A percentile compares a stretch with the other conserved stretches of the same genome.
phyloP scores from a whole-genome alignment of 148 eudicot species.

The Rhododendron griersonianum region DNA sequence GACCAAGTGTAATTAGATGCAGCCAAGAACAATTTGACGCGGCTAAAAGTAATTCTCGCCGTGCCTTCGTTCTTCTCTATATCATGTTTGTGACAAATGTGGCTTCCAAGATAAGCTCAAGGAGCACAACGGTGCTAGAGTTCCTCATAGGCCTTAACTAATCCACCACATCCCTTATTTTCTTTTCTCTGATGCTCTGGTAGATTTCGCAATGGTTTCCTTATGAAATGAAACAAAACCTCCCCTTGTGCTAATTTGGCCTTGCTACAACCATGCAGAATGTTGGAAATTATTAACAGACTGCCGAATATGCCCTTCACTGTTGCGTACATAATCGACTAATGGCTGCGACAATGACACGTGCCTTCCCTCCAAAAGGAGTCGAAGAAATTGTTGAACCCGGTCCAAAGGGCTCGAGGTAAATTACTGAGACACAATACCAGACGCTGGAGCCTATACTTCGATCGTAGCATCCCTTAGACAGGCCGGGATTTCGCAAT shows the following conservation, averaged over 20 bases:
- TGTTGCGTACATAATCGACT: conserved; percentile 82
- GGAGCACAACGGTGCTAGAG: no score
- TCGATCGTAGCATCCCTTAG: neutral
- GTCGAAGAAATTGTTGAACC: conserved; percentile 51
- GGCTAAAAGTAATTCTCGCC: no score
- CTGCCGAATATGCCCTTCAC: conserved; percentile 61
- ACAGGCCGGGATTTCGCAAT: no score
- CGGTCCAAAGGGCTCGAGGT: conserved; percentile 55
- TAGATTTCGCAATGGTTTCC: neutral
- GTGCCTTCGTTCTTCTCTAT: no score
- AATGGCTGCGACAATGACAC: conserved; percentile 59
- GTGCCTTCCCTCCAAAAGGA: conserved; percentile 70
- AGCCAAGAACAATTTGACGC: no score
- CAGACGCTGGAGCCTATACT: conserved; percentile 38
- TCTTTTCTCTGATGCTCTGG: no score
- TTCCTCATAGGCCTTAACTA: no score
- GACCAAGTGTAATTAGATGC: no score
- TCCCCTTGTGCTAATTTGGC: neutral
- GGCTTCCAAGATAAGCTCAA: no score
- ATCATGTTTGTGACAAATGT: no score
- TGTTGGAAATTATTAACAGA: conserved; percentile 1
- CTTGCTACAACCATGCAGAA: conserved; percentile 33
- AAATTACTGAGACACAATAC: conserved; percentile 66
- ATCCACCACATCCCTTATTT: no score
- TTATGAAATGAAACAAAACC: neutral